These are phyloP conservation scores for Murraya koenigii DNA, from an alignment of 345 rosid species.

Conservation along the genomic window DNA sequence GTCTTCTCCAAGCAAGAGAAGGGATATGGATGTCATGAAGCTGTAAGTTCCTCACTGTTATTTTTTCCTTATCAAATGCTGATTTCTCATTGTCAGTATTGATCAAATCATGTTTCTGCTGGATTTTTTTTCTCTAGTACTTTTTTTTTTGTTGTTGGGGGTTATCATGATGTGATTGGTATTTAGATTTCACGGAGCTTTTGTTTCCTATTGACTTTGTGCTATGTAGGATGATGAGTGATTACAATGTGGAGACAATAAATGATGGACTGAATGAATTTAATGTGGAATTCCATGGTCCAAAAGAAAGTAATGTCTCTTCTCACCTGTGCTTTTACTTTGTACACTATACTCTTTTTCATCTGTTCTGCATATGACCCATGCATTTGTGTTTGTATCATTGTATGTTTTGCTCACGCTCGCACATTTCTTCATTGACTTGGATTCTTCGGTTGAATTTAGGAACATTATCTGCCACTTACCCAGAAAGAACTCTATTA, in stretches of 20 bases:
- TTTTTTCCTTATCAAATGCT: not conserved
- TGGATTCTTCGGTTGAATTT: not conserved
- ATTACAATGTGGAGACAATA: slow-evolving; percentile 67
- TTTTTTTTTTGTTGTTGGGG: no score
- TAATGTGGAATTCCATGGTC: slow-evolving; percentile 71
- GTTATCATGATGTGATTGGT: not conserved
- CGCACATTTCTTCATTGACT: not conserved
- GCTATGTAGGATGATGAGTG: slow-evolving; percentile 74
- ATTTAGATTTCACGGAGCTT: not conserved
- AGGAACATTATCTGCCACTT: not conserved
- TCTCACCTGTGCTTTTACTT: slow-evolving; percentile 10
- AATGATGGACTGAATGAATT: slow-evolving; percentile 73
- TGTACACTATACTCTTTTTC: slow-evolving; percentile 1
- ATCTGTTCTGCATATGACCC: not conserved
- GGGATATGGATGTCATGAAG: slow-evolving; percentile 64
- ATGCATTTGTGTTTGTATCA: not conserved
- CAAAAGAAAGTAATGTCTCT: slow-evolving; percentile 60
- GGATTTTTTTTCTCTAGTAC: not conserved
- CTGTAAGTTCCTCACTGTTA: slow-evolving; percentile 33
- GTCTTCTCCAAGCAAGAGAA: slow-evolving; percentile 65
- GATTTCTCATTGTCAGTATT: not conserved
- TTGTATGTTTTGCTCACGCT: not conserved
- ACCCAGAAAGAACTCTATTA: not conserved
- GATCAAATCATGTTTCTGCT: slow-evolving; percentile 6
- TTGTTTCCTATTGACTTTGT: slow-evolving; percentile 17